phyloP scores from a whole-genome alignment of 768 basidiomycete genomes.

The Hirschioporus abietinus region DNA sequence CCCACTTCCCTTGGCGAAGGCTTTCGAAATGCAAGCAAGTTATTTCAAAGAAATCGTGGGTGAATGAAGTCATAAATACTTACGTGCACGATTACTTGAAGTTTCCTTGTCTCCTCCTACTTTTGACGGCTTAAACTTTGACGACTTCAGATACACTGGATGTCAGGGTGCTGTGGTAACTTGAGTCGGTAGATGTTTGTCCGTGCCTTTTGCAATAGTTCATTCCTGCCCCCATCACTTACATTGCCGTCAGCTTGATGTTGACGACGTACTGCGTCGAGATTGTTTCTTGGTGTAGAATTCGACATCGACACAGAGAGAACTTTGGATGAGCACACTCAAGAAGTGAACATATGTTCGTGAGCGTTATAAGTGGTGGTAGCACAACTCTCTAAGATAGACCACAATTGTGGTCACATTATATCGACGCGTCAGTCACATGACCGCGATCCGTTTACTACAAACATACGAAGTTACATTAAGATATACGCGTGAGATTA shows the following conservation, averaged over 20 bases:
- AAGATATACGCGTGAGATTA: no score
- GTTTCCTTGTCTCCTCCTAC: neutral
- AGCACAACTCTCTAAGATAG: no score
- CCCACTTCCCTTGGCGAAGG: neutral
- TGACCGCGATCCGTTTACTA: neutral
- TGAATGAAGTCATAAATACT: neutral
- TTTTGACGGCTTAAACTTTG: neutral
- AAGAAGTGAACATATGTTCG: neutral
- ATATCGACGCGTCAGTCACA: neutral
- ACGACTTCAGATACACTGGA: neutral
- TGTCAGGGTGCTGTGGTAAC: neutral
- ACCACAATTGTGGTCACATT: neutral
- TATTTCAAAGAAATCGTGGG: no score
- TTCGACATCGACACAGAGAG: neutral
- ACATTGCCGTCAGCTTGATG: neutral
- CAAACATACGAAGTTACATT: no score
- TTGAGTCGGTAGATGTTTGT: neutral
- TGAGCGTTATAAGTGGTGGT: no score
- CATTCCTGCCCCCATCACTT: neutral
- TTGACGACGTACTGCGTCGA: neutral
- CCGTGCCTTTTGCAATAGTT: neutral
- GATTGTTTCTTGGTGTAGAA: neutral
- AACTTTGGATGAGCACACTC: neutral
- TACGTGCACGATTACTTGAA: neutral
- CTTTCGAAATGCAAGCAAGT: neutral